These are phyloP conservation scores for Apophysomyces sp. DNA, from an alignment of 371 early-diverging fungal genomes.

Conservation along the genomic window DNA sequence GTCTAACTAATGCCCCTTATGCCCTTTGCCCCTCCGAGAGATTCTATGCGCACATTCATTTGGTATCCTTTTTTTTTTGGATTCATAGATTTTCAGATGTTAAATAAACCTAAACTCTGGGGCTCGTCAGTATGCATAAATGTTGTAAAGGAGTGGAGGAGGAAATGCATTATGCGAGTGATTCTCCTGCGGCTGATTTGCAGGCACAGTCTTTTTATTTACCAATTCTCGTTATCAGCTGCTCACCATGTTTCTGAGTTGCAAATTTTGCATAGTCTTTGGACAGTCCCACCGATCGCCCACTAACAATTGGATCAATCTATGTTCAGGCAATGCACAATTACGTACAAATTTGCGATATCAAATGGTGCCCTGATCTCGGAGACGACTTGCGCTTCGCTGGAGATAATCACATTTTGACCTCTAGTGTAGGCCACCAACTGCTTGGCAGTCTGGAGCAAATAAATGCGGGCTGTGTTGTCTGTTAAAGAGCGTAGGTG, in stretches of 20 bases:
- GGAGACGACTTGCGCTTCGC: constrained; percentile 30
- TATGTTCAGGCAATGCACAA: not conserved
- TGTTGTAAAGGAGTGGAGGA: not conserved
- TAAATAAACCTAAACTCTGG: too few species aligned
- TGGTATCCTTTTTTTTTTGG: too few species aligned
- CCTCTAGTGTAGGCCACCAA: constrained; percentile 20
- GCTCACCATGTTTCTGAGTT: constrained; percentile 25
- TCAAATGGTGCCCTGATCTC: constrained; percentile 29
- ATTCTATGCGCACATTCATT: too few species aligned
- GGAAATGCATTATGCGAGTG: not conserved
- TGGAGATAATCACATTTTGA: constrained; percentile 24
- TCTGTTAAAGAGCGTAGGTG: constrained; percentile 15
- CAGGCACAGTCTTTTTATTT: not conserved
- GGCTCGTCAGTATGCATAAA: too few species aligned
- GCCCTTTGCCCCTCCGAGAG: too few species aligned
- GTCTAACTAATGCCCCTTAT: too few species aligned
- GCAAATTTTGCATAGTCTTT: constrained; percentile 37
- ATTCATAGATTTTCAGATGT: too few species aligned
- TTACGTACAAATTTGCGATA: constrained; percentile 36
- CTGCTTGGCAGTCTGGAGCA: constrained; percentile 29
- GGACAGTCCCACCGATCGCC: constrained; percentile 35
- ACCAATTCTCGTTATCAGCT: constrained; percentile 6
- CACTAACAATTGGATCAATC: constrained; percentile 12
- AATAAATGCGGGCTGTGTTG: constrained; percentile 23
- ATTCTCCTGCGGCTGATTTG: not conserved